Base-by-base conservation (phyloP, 805 yeast genomes). In the Candida pini region DNA sequence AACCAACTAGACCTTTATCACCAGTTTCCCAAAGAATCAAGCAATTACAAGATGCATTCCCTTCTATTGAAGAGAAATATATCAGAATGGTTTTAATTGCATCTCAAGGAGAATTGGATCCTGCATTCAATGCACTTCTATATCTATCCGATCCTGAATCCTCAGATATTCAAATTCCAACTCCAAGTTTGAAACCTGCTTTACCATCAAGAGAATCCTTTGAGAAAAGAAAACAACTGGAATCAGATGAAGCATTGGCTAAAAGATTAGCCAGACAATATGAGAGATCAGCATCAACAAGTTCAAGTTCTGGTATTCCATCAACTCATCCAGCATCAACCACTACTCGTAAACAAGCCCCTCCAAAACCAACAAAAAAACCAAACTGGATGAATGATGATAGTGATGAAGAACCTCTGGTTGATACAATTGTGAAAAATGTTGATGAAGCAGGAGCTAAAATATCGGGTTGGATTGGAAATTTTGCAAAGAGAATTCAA, bases 51-150 rank as follows among this genome's bases (percentile, higher is more conserved):
- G 95, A 86, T 16, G 97, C 97, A 0, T 90, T 90, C 57, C 97
- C 98, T 1, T 63, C 66, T 13, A 60, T 78, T 17, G 95, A 87
- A 27, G 82, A 73, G 20, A 73, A 77, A 41, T 73, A 78, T 48
- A 68, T 86, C 42, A 76, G 78, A 35, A 88, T 95, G 19, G 80
- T 86, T 1, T 65, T 89, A 37, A 84, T 92, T 54, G 97, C 97
- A 3, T 77, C 95, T 14, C 75, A 71, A 31, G 96, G 95, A 19
- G 67, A 72, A 31, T 56, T 86, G 28, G 96, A 87, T 48, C 79
- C 84, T 1, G 95, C 96, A 1, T 90, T 90, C 65, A 83, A 81
- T 56, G 97, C 96, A 0, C 64, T 89, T 49, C 65, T 90, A 40
- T 86, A 73, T 47, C 62, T 86, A 35, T 78, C 85, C 13, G 96